Evolutionary conservation across 345 rosid species (phyloP).

Genomic region (Anastatica hierochuntica): DNA sequence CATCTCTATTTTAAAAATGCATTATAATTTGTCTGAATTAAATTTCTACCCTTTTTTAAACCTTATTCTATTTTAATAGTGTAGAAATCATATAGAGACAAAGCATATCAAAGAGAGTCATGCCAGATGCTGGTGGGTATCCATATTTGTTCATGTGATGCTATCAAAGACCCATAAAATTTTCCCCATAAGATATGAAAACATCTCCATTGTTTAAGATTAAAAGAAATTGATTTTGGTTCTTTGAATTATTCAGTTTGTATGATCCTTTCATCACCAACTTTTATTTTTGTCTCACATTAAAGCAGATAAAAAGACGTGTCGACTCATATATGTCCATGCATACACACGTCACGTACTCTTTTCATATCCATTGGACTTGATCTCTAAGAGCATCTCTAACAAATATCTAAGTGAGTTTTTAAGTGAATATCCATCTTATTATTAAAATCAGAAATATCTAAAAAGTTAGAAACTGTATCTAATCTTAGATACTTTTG

Average conservation of each 20-base stretch:
- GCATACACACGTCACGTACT: conserved; percentile 19
- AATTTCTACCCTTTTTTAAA: not conserved
- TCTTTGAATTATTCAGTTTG: conserved; percentile 12
- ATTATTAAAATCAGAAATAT: too few relatives aligned
- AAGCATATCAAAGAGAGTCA: conserved; percentile 17
- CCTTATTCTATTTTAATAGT: not conserved
- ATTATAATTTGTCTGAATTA: not conserved
- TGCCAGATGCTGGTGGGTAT: conserved; percentile 29
- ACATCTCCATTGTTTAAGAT: too few relatives aligned
- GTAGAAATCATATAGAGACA: conserved; percentile 24
- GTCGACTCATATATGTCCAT: conserved; percentile 19
- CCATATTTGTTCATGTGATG: conserved; percentile 31
- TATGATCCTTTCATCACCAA: not conserved
- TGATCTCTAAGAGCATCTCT: too few relatives aligned
- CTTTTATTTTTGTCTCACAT: conserved; percentile 25
- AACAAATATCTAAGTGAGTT: too few relatives aligned
- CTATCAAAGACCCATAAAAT: conserved; percentile 28
- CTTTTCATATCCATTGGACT: not conserved
- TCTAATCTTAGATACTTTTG: too few relatives aligned
- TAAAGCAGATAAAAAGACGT: not conserved
- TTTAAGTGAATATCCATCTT: too few relatives aligned
- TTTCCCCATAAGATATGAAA: too few relatives aligned
- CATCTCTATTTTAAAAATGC: not conserved
- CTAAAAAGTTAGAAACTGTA: too few relatives aligned
- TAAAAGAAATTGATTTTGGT: not conserved